Evolutionary conservation across 495 filamentous ascomycete genomes (phyloP), one percentile per base, ranked within the genome.

Genomic region (Hypoxylon intermedium): DNA sequence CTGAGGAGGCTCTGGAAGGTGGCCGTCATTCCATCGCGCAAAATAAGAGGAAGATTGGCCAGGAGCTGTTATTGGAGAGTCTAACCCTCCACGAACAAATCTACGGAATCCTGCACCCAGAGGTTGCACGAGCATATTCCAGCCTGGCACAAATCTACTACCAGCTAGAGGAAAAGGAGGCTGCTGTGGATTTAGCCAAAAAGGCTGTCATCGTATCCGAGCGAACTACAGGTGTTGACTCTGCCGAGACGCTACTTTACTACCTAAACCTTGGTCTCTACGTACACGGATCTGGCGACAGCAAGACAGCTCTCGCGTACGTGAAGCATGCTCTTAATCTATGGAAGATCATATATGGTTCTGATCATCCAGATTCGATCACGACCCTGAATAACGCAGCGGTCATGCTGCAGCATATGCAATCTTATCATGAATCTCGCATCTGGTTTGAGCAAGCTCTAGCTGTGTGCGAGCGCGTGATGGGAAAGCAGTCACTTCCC

Each of bases 331-430:
- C 95, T 9, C 85, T 99, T 68, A 88, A 94, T 63, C 80, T 98
- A 52, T 97, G 92, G 93, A 97, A 97, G 81, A 83, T 97, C 71
- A 92, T 97, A 70, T 98, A 96, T 69, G 95, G 95, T 37, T 75
- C 86, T 9, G 88, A 89, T 69, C 95, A 99, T 75, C 95, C 95
- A 2, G 95, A 99, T 74, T 94, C 91, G 12, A 96, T 98, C 76
- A 99, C 95, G 9, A 97, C 95, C 24, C 87, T 98, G 75, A 99
- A 98, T 83, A 99, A 99, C 71, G 92, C 91, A 11, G 95, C 95
- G 9, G 94, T 98, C 21, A 99, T 99, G 95, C 85, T 98, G 42
- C 95, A 98, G 77, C 86, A 89, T 52, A 80, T 96, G 66, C 93
- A 96, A 79, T 85, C 88, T 41, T 99, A 93, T 80, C 84, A 89